Evolutionary conservation across 345 rosid genomes (phyloP).

Genomic region (Melaleuca quinquenervia): DNA sequence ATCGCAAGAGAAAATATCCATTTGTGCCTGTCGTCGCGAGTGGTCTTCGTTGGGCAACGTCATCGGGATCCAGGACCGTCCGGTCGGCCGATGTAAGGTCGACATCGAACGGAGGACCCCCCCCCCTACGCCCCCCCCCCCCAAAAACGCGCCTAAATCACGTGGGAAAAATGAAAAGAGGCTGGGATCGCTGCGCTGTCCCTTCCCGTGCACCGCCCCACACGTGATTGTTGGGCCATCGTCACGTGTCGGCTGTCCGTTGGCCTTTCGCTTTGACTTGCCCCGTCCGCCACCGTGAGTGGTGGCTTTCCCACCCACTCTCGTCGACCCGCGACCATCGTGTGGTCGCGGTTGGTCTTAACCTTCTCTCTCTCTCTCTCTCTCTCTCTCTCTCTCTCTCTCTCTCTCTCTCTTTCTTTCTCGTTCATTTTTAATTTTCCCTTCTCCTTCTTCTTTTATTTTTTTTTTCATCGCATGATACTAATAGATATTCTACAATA

Average conservation of each 20-base stretch:
- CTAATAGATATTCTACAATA: too few species aligned
- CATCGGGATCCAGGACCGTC: too few species aligned
- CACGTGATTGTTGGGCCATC: constrained; percentile 15
- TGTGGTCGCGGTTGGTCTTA: neutral
- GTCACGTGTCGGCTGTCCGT: neutral
- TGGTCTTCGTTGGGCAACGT: too few species aligned
- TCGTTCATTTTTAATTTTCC: neutral
- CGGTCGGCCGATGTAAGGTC: neutral
- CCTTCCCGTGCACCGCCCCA: constrained; percentile 42
- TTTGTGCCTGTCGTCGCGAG: too few species aligned
- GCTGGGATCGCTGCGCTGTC: constrained; percentile 7
- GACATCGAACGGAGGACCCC: neutral
- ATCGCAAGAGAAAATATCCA: too few species aligned
- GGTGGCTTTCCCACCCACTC: neutral
- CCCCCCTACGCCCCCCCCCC: too few species aligned
- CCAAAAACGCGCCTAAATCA: too few species aligned
- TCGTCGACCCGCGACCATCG: neutral
- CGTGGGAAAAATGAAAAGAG: too few species aligned
- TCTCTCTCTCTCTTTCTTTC: neutral
- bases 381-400: too few species aligned
- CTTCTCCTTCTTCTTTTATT: too few species aligned
- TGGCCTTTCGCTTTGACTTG: neutral
- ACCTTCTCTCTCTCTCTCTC: neutral
- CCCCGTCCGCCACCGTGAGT: neutral
- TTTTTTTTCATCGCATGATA: too few species aligned